A percentile compares a stretch with the other conserved stretches of the same genome.
These are phyloP conservation scores for Protomyces macrosporus DNA, from an alignment of 1,139 yeast species.

Conservation along the genomic window DNA sequence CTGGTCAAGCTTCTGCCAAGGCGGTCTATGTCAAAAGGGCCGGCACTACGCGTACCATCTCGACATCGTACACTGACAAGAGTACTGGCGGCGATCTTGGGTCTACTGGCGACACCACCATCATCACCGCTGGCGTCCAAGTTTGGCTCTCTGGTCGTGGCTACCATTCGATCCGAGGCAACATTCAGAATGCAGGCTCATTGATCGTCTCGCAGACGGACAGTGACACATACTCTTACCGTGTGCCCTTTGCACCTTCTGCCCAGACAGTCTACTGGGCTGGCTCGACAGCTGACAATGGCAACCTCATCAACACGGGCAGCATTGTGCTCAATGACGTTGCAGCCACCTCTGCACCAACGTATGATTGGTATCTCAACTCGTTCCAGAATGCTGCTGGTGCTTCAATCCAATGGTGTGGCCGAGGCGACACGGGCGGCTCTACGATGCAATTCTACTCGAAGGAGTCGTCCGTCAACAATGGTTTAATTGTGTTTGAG, in stretches of 20 bases:
- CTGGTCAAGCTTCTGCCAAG: neutral
- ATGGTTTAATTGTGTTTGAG: constrained; percentile 12
- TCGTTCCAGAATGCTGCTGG: constrained; percentile 1
- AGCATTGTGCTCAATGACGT: constrained; percentile 1
- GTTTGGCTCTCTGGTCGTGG: constrained; percentile 11
- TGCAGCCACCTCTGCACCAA: constrained; percentile 1
- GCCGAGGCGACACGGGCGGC: constrained; percentile 7
- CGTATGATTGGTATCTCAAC: constrained; percentile 8
- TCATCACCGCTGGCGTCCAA: neutral
- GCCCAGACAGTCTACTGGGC: constrained; percentile 5
- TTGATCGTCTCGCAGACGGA: constrained; percentile 9
- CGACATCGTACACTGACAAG: neutral
- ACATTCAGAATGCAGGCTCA: constrained; percentile 2
- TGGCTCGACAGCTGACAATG: neutral
- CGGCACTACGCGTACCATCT: neutral
- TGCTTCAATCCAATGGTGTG: constrained; percentile 9
- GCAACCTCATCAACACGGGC: constrained; percentile 4
- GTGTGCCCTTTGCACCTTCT: neutral
- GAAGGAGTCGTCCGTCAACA: constrained; percentile 1
- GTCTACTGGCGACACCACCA: neutral
- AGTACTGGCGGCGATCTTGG: neutral
- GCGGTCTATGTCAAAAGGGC: neutral
- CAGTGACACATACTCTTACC: neutral
- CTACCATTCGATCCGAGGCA: constrained; percentile 1
- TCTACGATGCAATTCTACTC: constrained; percentile 1